phyloP scores from a whole-genome alignment of 352 stramenopile species.

The Globisporangium lucens region DNA sequence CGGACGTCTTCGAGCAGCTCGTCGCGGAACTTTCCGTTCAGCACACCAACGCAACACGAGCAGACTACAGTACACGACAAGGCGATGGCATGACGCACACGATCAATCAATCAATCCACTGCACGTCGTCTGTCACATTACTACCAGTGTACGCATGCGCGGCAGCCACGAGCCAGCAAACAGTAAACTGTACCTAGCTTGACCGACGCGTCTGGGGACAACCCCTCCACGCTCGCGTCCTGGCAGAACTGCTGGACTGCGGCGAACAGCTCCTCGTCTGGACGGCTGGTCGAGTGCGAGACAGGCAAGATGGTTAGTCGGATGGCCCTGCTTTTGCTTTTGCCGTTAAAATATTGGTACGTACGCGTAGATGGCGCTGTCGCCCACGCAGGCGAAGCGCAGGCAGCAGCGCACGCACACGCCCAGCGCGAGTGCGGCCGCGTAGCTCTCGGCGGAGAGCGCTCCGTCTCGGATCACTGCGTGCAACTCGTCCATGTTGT shows the following conservation, averaged over 20 bases:
- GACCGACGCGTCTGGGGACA: background rate
- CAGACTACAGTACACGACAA: constrained; percentile 34
- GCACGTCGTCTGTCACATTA: background rate
- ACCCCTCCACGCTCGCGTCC: background rate
- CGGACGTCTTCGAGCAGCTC: constrained; percentile 41
- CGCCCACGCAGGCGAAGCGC: constrained; percentile 49
- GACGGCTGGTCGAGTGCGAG: constrained; percentile 7
- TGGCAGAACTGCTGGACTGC: constrained; percentile 12
- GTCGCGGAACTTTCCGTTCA: constrained; percentile 44
- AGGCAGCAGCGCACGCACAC: constrained; percentile 71
- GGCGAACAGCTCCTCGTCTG: constrained; percentile 28
- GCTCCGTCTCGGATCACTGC: constrained; percentile 17
- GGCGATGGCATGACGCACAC: constrained; percentile 2
- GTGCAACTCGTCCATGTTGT: constrained; percentile 23
- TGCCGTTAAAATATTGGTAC: constrained; percentile 11
- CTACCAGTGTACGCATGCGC: background rate
- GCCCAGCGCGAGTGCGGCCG: constrained; percentile 20
- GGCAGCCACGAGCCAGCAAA: background rate
- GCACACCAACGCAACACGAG: constrained; percentile 64
- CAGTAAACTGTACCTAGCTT: constrained; percentile 2
- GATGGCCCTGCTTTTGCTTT: background rate
- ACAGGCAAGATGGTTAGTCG: background rate
- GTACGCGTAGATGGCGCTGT: constrained; percentile 52
- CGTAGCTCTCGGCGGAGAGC: constrained; percentile 34
- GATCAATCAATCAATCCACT: background rate